Evolutionary conservation across 176 grass and related monocot species (phyloP).

Genomic region (Rhynchospora tenuis): DNA sequence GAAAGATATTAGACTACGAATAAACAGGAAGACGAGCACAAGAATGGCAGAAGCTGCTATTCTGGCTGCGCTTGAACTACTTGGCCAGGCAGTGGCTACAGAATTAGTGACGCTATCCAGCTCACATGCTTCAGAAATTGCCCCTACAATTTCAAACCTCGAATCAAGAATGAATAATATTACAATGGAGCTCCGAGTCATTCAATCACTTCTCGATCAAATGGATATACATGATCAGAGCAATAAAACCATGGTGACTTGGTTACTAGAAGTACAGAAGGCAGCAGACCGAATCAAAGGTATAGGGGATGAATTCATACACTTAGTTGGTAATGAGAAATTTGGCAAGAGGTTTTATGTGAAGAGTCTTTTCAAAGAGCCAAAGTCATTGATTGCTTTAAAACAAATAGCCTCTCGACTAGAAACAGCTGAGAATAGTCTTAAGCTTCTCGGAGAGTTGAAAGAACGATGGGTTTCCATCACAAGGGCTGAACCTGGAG

Average conservation of each 20-base stretch:
- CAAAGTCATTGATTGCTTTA: neutral
- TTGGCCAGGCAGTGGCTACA: neutral
- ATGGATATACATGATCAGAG: neutral
- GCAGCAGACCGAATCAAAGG: slow-evolving; percentile 27
- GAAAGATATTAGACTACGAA: neutral
- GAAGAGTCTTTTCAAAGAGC: neutral
- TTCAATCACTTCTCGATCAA: slow-evolving; percentile 22
- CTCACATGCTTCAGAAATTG: neutral
- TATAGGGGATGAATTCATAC: slow-evolving; percentile 35
- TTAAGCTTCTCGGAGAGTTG: neutral
- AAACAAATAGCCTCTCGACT: slow-evolving; percentile 25
- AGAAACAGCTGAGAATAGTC: neutral
- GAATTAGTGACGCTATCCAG: neutral
- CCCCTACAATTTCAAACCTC: neutral
- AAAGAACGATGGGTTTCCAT: neutral
- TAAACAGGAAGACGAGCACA: neutral
- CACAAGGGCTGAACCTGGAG: neutral
- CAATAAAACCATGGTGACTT: neutral
- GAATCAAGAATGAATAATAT: slow-evolving; percentile 21
- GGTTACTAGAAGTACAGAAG: slow-evolving; percentile 24
- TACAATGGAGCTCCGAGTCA: slow-evolving; percentile 22
- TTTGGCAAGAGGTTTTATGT: neutral
- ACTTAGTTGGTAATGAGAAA: neutral
- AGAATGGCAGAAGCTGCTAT: slow-evolving; percentile 24
- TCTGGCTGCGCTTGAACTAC: neutral